These are phyloP conservation scores for Hymenotorrendiella dingleyae DNA, from an alignment of 2,329 filamentous ascomycete species.

Conservation along the genomic window DNA sequence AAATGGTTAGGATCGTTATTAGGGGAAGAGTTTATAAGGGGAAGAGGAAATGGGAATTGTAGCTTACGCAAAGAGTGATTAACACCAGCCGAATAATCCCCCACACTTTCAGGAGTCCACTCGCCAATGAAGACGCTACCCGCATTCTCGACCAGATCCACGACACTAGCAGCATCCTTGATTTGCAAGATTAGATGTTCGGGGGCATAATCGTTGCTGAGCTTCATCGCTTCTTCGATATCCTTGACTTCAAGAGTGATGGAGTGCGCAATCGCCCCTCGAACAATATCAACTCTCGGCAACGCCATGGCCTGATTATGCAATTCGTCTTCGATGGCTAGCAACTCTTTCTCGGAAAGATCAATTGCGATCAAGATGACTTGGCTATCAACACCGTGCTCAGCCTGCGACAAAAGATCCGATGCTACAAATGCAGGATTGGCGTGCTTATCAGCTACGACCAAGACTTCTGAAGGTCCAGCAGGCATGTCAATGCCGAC, in stretches of 20 bases:
- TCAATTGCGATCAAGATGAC: slow-evolving; percentile 86
- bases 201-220: slow-evolving; percentile 92
- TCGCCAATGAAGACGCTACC: slow-evolving; percentile 92
- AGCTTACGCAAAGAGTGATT: slow-evolving; percentile 94
- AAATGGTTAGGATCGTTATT: slow-evolving; percentile 6
- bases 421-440: slow-evolving; percentile 94
- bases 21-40: too few species aligned
- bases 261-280: slow-evolving; percentile 84
- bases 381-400: slow-evolving; percentile 94
- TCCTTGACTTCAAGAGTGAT: slow-evolving; percentile 73
- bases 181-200: slow-evolving; percentile 95
- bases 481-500: slow-evolving; percentile 99
- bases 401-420: slow-evolving; percentile 89
- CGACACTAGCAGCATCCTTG: slow-evolving; percentile 64
- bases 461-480: slow-evolving; percentile 93
- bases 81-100: slow-evolving; percentile 95
- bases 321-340: slow-evolving; percentile 85
- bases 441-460: slow-evolving; percentile 80
- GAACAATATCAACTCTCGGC: slow-evolving; percentile 87
- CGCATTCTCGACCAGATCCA: slow-evolving; percentile 82
- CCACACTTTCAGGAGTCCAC: slow-evolving; percentile 97
- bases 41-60: neutral
- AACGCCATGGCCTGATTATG: slow-evolving; percentile 81
- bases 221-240: slow-evolving; percentile 66
- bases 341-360: slow-evolving; percentile 64